These are phyloP conservation scores for Mitragyna speciosa DNA, from an alignment of 257 asterid species.

Conservation along the genomic window DNA sequence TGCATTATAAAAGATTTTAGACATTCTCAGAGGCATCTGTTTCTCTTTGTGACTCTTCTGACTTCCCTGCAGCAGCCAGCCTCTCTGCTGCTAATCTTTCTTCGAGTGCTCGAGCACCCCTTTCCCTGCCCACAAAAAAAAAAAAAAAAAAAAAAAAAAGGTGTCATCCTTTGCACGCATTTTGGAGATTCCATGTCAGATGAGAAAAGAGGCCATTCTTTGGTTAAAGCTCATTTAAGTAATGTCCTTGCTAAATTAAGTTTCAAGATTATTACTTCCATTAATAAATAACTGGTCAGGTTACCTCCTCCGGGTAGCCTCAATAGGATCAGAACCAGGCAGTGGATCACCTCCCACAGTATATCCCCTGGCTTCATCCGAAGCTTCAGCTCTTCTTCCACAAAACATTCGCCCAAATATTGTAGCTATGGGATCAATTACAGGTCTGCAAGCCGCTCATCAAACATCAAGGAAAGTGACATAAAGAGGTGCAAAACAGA, in stretches of 20 bases:
- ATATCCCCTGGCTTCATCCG: conserved; percentile 55
- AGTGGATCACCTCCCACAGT: conserved; percentile 57
- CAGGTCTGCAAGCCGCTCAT: conserved; percentile 54
- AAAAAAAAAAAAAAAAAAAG: too few relatives aligned
- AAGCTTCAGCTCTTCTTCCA: conserved; percentile 70
- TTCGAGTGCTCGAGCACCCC: conserved; percentile 93
- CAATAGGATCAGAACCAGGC: conserved; percentile 89
- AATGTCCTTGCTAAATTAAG: background rate
- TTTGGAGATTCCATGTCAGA: background rate
- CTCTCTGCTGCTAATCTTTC: conserved; percentile 86
- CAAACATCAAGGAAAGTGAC: conserved; percentile 19
- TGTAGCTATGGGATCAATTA: conserved; percentile 71
- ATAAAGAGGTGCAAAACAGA: conserved; percentile 8
- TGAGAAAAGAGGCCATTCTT: background rate
- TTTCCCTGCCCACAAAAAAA: conserved; percentile 79
- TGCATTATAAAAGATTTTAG: conserved; percentile 35
- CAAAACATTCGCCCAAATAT: conserved; percentile 66
- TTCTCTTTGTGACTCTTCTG: conserved; percentile 48
- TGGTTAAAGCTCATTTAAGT: background rate
- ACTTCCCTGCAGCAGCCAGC: conserved; percentile 51
- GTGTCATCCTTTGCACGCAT: background rate
- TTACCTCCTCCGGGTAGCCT: conserved; percentile 94
- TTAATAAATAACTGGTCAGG: background rate
- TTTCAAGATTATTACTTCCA: background rate
- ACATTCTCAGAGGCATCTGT: conserved; percentile 64